Evolutionary conservation across 768 basidiomycete genomes (phyloP).

Genomic region (Austroboletus eburneus): DNA sequence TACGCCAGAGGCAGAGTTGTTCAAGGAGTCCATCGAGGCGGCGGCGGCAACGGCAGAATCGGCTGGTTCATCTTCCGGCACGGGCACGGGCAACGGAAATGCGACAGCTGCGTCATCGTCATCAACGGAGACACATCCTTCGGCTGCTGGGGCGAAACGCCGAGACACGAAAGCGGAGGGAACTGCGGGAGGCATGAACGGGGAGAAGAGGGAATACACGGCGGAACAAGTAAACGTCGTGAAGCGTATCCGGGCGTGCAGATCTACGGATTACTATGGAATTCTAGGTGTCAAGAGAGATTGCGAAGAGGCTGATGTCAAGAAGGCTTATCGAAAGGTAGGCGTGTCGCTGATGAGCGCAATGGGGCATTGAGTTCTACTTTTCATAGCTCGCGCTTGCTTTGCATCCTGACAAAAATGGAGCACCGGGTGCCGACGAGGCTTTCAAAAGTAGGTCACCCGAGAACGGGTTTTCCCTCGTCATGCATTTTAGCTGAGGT

Average conservation of each 20-base stretch:
- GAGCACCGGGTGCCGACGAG: constrained; percentile 96
- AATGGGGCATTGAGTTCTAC: constrained; percentile 6
- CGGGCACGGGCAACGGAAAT: constrained; percentile 30
- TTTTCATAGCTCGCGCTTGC: constrained; percentile 72
- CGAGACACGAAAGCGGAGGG: constrained; percentile 44
- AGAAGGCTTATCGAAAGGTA: constrained; percentile 97
- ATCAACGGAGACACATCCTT: constrained; percentile 65
- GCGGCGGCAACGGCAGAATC: constrained; percentile 38
- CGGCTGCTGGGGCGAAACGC: constrained; percentile 67
- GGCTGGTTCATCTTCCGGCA: constrained; percentile 38
- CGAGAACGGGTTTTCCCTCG: background rate
- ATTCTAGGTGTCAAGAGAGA: constrained; percentile 76
- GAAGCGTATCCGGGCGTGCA: constrained; percentile 80
- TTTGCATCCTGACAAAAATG: constrained; percentile 90
- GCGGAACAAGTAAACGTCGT: constrained; percentile 79
- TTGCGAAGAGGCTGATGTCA: constrained; percentile 80
- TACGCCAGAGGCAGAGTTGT: constrained; percentile 66
- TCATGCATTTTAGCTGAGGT: constrained; percentile 4
- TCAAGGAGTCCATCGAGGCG: constrained; percentile 64
- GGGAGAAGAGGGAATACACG: constrained; percentile 83
- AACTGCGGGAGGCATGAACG: constrained; percentile 59
- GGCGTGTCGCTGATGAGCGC: constrained; percentile 20
- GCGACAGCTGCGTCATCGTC: constrained; percentile 42
- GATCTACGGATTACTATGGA: constrained; percentile 89
- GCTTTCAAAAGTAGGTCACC: constrained; percentile 85